Evolutionary conservation across 208 protist genomes (phyloP), one percentile per base, ranked within the genome.

Genomic region (Trypanosoma rangeli): DNA sequence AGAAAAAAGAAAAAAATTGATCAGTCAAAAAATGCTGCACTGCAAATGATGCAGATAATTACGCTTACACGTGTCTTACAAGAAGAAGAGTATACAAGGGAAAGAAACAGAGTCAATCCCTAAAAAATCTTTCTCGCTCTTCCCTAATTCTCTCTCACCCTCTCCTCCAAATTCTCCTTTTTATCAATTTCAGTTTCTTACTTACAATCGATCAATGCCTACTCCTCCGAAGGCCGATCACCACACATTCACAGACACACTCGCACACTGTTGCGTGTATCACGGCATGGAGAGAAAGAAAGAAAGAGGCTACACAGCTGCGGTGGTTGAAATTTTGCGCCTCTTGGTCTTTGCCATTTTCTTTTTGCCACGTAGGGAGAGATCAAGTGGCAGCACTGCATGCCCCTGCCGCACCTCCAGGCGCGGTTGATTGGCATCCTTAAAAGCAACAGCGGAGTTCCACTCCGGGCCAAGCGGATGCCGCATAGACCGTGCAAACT

Each of bases 401-500:
- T 92, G 85, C 16, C 92, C 92, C 73, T 95, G 87, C 1, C 78
- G 83, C 52, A 92, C 87, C 78, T 93, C 86, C 42, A 97, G 84
- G 1, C 88, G 84, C 46, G 90, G 92, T 65, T 93, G 84, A 24
- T 90, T 86, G 37, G 83, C 79, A 10, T 94, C 87, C 70, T 95
- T 93, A 78, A 94, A 94, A 26, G 73, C 65, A 20, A 94, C 58
- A 5, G 92, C 84, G 1, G 89, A 87, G 70, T 82, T 96, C 89
- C 93, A 97, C 73, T 97, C 94, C 0, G 90, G 87, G 0, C 92
- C 94, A 46, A 92, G 68, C 5, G 92, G 94, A 64, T 95, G 89
- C 15, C 92, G 88, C 87, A 97, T 90, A 1, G 92, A 97, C 20
- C 89, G 82, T 7, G 91, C 86, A 70, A 96, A 97, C 80, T 97